Base-by-base conservation (phyloP, 495 filamentous ascomycete species). In the Annulohypoxylon stygium region DNA sequence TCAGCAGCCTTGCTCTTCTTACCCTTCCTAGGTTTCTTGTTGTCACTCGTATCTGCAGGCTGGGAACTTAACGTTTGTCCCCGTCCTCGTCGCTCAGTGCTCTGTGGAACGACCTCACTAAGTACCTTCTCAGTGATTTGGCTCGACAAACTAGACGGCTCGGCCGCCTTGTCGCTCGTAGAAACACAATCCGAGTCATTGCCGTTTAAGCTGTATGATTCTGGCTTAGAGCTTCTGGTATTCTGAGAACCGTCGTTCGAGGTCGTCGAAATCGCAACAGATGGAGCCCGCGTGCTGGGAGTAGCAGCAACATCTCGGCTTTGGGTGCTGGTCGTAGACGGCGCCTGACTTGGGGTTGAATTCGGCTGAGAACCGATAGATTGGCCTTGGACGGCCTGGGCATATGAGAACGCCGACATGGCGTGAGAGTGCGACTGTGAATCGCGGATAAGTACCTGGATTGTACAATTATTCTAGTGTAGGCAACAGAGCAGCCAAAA, bases 371-470 rank as follows among this genome's bases (percentile, higher is more conserved):
- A 69, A 45, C 77, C 63, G 43, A 76, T 69, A 62, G 84, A 51
- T 33, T 73, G 73, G 74, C 93, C 92, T 81, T 93, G 94, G 30
- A 95, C 96, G 77, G 95, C 95, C 85, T 97, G 94, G 65, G 95
- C 95, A 82, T 99, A 99, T 47, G 96, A 97, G 81, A 97, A 97
- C 62, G 86, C 78, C 57, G 86, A 82, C 76, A 83, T 82, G 59
- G 80, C 69, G 78, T 81, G 78, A 70, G 3, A 55, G 25, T 61
- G 37, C 30, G 65, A 61, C 33, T 71, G 20, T 23, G 20, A 23
- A 23, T 58, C 41, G 58, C 43, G 75, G 20, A 23, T 23, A 71
- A 48, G 64, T 64, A 75, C 18, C 80, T 39, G 11, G 50, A 26
- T 54, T 68, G 20, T 63, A 55, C 16, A 67, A 54, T 55, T 63